These are phyloP conservation scores for Arabis alpina DNA, from an alignment of 345 rosid genomes.

Conservation along the genomic window DNA sequence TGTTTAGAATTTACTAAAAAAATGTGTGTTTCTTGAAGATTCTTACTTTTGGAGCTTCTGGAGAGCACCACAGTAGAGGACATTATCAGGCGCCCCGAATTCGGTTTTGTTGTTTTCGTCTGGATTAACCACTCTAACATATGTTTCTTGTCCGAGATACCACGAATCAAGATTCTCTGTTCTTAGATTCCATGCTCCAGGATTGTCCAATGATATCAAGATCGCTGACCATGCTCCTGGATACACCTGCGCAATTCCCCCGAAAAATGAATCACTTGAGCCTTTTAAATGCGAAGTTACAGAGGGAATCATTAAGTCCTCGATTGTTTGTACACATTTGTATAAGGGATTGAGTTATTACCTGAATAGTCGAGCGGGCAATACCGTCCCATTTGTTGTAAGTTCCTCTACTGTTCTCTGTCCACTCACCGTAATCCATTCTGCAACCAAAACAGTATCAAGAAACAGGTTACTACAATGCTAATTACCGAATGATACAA, in stretches of 20 bases:
- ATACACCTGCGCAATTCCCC: constrained; percentile 62
- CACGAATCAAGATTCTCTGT: constrained; percentile 96
- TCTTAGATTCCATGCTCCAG: constrained; percentile 96
- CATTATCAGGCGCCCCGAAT: constrained; percentile 79
- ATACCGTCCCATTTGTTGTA: constrained; percentile 99
- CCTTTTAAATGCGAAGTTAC: background rate
- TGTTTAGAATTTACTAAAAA: too few relatives aligned
- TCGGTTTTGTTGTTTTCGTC: constrained; percentile 93
- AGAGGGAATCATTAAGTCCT: background rate
- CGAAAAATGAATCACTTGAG: background rate
- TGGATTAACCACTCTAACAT: constrained; percentile 86
- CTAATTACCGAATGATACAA: too few relatives aligned
- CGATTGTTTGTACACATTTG: background rate
- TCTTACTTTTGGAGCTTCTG: constrained; percentile 74
- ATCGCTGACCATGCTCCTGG: constrained; percentile 99
- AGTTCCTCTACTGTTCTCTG: constrained; percentile 94
- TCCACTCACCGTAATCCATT: constrained; percentile 99
- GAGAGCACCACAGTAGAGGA: constrained; percentile 85
- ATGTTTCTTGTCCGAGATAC: constrained; percentile 99
- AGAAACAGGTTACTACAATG: background rate
- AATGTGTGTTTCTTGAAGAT: background rate
- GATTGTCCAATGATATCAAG: constrained; percentile 91
- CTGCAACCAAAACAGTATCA: constrained; percentile 45
- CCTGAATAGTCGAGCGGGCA: constrained; percentile 91
- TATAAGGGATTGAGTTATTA: constrained; percentile 29